phyloP scores from a whole-genome alignment of 2,329 filamentous ascomycete species.

The Ophiostoma ulmi region DNA sequence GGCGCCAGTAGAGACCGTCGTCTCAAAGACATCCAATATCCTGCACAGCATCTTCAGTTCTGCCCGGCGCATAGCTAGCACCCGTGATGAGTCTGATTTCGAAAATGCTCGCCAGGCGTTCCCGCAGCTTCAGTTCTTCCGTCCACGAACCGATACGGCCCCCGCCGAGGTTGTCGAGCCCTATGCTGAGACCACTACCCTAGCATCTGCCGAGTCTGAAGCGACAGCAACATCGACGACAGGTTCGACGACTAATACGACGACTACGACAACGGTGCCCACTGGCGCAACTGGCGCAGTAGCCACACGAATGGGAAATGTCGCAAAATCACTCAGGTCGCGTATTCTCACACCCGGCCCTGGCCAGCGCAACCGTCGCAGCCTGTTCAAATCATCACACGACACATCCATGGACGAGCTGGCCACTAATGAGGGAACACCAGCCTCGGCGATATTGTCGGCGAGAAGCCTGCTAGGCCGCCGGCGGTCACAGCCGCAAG shows the following conservation, averaged over 20 bases:
- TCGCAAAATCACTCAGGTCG: slow-evolving; percentile 10
- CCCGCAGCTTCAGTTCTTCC: slow-evolving; percentile 26
- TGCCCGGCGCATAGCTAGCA: slow-evolving; percentile 16
- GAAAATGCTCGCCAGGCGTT: slow-evolving; percentile 25
- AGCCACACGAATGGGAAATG: not conserved
- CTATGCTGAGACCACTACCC: not conserved
- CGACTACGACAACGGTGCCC: not conserved
- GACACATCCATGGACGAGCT: slow-evolving; percentile 22
- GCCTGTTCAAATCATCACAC: slow-evolving; percentile 10
- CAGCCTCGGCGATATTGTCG: slow-evolving; percentile 15
- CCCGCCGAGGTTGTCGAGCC: slow-evolving; percentile 7
- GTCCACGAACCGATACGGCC: slow-evolving; percentile 18
- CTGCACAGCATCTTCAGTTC: slow-evolving; percentile 27
- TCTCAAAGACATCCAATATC: slow-evolving; percentile 24
- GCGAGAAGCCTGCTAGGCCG: slow-evolving; percentile 18
- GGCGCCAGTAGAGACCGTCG: slow-evolving; percentile 17
- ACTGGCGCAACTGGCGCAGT: not conserved
- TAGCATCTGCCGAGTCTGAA: not conserved
- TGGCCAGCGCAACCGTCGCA: slow-evolving; percentile 11
- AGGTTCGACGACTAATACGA: not conserved
- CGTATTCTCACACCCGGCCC: slow-evolving; percentile 23
- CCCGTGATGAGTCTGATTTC: slow-evolving; percentile 19
- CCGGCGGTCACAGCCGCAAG: slow-evolving; percentile 6
- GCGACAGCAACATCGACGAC: not conserved
- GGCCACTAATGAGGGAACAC: slow-evolving; percentile 17